Base-by-base conservation (phyloP, 1,284 basidiomycete species). In the Peniophora sp. region DNA sequence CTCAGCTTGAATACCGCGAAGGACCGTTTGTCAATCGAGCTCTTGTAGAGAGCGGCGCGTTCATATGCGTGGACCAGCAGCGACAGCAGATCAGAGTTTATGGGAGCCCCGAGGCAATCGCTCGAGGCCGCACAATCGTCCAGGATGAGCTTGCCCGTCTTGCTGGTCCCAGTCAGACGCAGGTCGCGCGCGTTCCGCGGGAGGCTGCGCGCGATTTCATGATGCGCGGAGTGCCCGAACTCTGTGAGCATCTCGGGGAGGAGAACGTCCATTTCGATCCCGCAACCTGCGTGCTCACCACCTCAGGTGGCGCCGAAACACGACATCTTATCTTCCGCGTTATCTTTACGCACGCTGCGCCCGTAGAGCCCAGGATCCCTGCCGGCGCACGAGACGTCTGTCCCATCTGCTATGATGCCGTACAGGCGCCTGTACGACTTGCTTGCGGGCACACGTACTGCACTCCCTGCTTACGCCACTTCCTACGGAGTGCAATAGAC, bases 371-470 rank as follows among this genome's bases (percentile, higher is more conserved):
- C 15, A 24, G 17, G 17, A 18, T 24, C 11, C 36, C 32, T 22
- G 15, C 43, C 23, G n/a, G 32, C 24, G 3, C 8, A 32, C 2
- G 47, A 32, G 27, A 32, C 27, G 54, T 44, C 2, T 83, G 79
- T 55, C 79, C 79, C 1, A 66, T 82, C 47, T 83, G 80, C 55
- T 73, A 68, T 44, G 72, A 74, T 54, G 55, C 61, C 1, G 65
- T 73, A 14, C 69, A 72, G 2, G 63, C 68, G 75, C 78, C 1
- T 60, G 74, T 32, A 5, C 60, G 59, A 18, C 64, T 83, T 18
- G 70, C 64, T 0, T 83, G 80, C 49, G 72, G 73, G 3, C 81
- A 82, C 54, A 55, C 65, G 3, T 83, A 81, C 54, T 83, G 80
- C 54, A 62, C 68, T 2, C 64, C 66, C 3, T 83, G 80, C 50